Percentiles rank a stretch among this genome's conserved stretches.
Evolutionary conservation across 805 yeast genomes (phyloP).

Genomic region (Kuraishia borneana): DNA sequence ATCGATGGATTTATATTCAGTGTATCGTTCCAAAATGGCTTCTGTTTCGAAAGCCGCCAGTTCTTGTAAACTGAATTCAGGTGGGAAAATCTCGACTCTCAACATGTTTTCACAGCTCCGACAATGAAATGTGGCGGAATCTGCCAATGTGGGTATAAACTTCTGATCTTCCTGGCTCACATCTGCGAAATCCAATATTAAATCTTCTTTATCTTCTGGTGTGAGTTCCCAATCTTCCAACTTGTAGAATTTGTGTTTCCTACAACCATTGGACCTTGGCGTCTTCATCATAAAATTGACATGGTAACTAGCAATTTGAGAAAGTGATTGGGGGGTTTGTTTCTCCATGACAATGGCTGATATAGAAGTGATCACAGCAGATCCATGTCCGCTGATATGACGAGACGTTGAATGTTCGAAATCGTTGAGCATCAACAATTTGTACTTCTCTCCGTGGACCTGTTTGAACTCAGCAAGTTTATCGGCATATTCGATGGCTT

Average conservation of each 20-base stretch:
- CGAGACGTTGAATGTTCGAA: conserved; percentile 10
- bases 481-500: conserved; percentile 24
- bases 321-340: conserved; percentile 1
- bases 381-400: conserved; percentile 2
- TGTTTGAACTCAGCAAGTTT: conserved; percentile 10
- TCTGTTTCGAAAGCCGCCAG: conserved; percentile 33
- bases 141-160: conserved; percentile 22
- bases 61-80: conserved; percentile 39
- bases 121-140: conserved; percentile 36
- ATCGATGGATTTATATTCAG: conserved; percentile 3
- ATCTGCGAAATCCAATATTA: conserved; percentile 4
- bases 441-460: conserved; percentile 8
- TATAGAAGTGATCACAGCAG: conserved; percentile 1
- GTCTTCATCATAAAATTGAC: conserved; percentile 4
- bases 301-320: conserved; percentile 1
- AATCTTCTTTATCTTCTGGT: conserved; percentile 4
- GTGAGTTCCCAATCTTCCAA: conserved; percentile 4
- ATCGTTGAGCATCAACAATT: conserved; percentile 25
- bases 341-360: conserved; percentile 2
- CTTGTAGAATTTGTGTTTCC: conserved; percentile 5
- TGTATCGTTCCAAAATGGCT: conserved; percentile 40
- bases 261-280: conserved; percentile 1
- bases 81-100: conserved; percentile 31
- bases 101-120: conserved; percentile 32
- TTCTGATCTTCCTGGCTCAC: not conserved